Evolutionary conservation across 108 stramenopile species (phyloP), one percentile per base, ranked within the genome.

Genomic region (Cyclostephanos tholiformis): DNA sequence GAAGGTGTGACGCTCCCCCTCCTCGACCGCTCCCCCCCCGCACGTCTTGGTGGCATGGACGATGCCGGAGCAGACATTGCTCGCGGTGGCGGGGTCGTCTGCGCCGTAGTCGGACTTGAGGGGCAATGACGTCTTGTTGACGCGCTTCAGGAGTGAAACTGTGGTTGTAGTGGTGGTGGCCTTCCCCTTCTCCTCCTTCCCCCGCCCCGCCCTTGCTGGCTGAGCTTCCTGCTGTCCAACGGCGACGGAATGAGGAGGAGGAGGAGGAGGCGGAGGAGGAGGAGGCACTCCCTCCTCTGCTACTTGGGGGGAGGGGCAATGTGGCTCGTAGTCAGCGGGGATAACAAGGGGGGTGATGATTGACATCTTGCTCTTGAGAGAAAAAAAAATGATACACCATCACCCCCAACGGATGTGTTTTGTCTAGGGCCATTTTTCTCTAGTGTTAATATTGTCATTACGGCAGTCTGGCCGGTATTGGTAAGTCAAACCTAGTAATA

Each of bases 1-100:
- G 23, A 66, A 66, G 46, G 49, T 13, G 65, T 66, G 65, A 0
- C 20, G 22, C 38, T 62, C 61, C 19, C 65, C 29, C 9, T 20
- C 51, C 0, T 6, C 35, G 22, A 2, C 30, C 17, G 14, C 6
- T n/a, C 9, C 26, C 26, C 20, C 8, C 26, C 35, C 26, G 30
- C 17, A 23, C 10, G 48, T 19, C 11, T 27, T 46, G 11, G 4
- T n/a, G 17, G 65, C 30, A 12, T 66, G 65, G 44, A 66, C 10
- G 4, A 66, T 36, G 12, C 65, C 65, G 65, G 44, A 26, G 36
- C 0, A 19, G 16, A 1, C 14, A 10, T 19, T 19, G 23, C 19
- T 6, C 7, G 6, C 52, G 23, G 6, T 1, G 23, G 52, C 19
- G 23, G 52, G 23, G 27, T 10, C 23, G 7, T 14, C 11, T 16